Evolutionary conservation across 2,329 filamentous ascomycete genomes (phyloP), one percentile per base, ranked within the genome.

Genomic region (Paraconiothyrium sp.): DNA sequence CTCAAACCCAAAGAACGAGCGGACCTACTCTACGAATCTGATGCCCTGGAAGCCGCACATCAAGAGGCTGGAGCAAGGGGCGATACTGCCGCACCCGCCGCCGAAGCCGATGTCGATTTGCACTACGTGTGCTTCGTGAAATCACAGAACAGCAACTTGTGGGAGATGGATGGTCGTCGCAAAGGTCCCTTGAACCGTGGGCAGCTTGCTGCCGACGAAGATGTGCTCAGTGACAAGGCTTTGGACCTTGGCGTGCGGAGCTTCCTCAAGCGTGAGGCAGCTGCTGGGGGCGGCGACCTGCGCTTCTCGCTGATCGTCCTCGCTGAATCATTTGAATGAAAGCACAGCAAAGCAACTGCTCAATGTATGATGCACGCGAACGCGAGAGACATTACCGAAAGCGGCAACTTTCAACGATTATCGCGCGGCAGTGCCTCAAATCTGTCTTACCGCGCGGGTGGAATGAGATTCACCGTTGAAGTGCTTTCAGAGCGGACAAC

Each of bases 71-170:
- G 94, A 5, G 85, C 85, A 8, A 82, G 85, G 62, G 94, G 94
- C 20, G 92, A 94, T 75, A 97, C 93, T 0, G 76, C 84, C 13
- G 92, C 94, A 1, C 94, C 95, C 0, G 81, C 86, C 57, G 92
- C 93, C 9, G 86, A 89, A n/a, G 91, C 92, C 71, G 87, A 90
- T 68, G 85, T 97, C n/a, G 94, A 97, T 75, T 84, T 97, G 70
- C 95, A 99, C 82, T 98, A 97, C 77, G 94, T 98, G 50, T 95
- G 92, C 74, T 99, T 98, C 79, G 91, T 95, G 56, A 95, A 94
- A 82, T 86, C 85, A 2, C 80, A 80, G 55, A 88, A 91, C 76
- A 90, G 90, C 58, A 76, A 80, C 52, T 83, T 96, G 46, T 96
- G 91, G 88, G 93, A 96, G 80, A 78, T 96, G 71, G 92, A 96